Base-by-base conservation (phyloP, 75 land plant genomes). In the Isoetes taiwanensis region DNA sequence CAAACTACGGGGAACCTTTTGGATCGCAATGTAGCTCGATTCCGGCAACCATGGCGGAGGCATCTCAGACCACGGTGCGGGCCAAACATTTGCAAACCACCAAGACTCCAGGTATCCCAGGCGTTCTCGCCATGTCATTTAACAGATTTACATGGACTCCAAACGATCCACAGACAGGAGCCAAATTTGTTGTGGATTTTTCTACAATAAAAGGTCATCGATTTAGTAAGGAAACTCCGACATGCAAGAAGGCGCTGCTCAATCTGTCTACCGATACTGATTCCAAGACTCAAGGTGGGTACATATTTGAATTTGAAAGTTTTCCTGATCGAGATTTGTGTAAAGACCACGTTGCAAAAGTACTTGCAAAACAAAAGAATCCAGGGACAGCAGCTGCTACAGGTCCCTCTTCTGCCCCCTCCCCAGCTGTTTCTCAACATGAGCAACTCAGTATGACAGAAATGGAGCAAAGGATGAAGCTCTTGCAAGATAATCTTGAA, bases 401-500 rank as follows among this genome's bases (percentile, higher is more conserved):
- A 26, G 34, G n/a, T 34, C 23, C 65, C 24, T 28, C 39, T 3
- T 41, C 30, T 23, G 46, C 9, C 2, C 3, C 31, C 2, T 23
- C 41, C 12, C 14, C 60, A 34, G 16, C 56, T 10, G 16, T 37
- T 46, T 29, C 63, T 27, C 52, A 52, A 30, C 43, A 30, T 27
- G 71, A 62, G 19, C 70, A 61, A 52, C 61, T 61, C 28, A 54
- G 41, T 31, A 33, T 25, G 23, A 35, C 40, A 10, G 71, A 62
- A 43, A 55, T 62, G 65, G 59, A 53, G n/a, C 57, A 58, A 12
- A 48, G 71, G n/a, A 61, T 68, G 71, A 62, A 55, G 20, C 65
- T 68, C 28, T 31, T 68, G 58, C 56, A 62, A 20, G 50, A 41
- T 19, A 65, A 68, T 28, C 24, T 88, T 32, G 96, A 81, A 52